Percentiles rank a stretch among this genome's conserved stretches.
These are phyloP conservation scores for Oryza coarctata DNA, from an alignment of 176 grass and related monocot species.

Conservation along the genomic window DNA sequence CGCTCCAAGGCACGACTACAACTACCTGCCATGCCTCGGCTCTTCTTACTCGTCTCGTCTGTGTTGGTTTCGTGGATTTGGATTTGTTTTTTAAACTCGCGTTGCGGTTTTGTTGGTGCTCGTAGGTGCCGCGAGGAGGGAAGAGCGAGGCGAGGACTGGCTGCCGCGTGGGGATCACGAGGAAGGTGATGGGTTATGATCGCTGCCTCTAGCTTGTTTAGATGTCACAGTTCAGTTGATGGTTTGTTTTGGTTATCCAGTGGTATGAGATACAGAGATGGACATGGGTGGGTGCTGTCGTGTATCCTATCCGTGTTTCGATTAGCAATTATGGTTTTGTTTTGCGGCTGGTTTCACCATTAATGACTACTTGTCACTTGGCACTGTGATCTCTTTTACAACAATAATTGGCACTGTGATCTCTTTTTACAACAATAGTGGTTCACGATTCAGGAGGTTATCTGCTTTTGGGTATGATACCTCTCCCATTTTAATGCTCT, in stretches of 20 bases:
- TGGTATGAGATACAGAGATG: background rate
- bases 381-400: background rate
- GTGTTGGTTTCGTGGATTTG: background rate
- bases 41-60: background rate
- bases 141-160: background rate
- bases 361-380: background rate
- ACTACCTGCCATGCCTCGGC: background rate
- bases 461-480: background rate
- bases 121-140: slow-evolving; percentile 32
- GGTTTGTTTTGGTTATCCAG: background rate
- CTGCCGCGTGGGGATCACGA: slow-evolving; percentile 36
- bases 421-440: background rate
- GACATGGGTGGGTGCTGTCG: background rate
- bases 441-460: background rate
- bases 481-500: background rate
- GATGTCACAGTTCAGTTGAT: background rate
- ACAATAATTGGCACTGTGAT: background rate
- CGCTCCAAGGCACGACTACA: slow-evolving; percentile 33
- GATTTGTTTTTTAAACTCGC: background rate
- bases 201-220: background rate
- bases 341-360: background rate
- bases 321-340: background rate
- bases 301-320: background rate
- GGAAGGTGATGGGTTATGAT: slow-evolving; percentile 30
- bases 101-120: background rate